These are phyloP conservation scores for Hymenoscyphus fructigenus DNA, from an alignment of 2,329 filamentous ascomycete genomes.

Conservation along the genomic window DNA sequence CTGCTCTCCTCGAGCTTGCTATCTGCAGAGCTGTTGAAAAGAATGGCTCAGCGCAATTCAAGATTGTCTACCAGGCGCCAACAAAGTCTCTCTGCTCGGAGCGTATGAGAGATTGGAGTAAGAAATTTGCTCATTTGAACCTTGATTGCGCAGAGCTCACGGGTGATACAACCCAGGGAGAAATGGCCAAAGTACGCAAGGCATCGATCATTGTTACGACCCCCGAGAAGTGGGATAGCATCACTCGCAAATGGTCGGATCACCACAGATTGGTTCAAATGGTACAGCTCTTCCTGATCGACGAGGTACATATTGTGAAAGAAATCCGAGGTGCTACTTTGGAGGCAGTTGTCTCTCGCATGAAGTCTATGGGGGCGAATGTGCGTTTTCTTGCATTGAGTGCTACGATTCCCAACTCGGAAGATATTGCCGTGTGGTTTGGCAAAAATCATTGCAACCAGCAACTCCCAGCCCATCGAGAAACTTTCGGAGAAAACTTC, in stretches of 20 bases:
- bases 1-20: slow-evolving; percentile 75
- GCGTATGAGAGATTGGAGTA: slow-evolving; percentile 72
- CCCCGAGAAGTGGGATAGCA: slow-evolving; percentile 89
- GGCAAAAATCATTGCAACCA: slow-evolving; percentile 62
- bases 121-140: slow-evolving; percentile 67
- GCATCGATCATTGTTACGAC: slow-evolving; percentile 85
- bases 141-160: slow-evolving; percentile 76
- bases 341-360: slow-evolving; percentile 81
- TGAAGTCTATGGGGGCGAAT: slow-evolving; percentile 76
- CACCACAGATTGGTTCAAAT: slow-evolving; percentile 72
- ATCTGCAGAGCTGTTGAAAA: slow-evolving; percentile 69
- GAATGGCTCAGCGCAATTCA: slow-evolving; percentile 62
- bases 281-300: slow-evolving; percentile 78
- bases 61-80: slow-evolving; percentile 81
- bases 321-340: slow-evolving; percentile 76
- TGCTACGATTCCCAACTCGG: slow-evolving; percentile 79
- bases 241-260: slow-evolving; percentile 84
- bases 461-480: slow-evolving; percentile 61
- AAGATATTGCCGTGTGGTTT: slow-evolving; percentile 78
- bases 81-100: slow-evolving; percentile 83
- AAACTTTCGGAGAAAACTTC: slow-evolving; percentile 77
- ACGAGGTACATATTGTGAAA: slow-evolving; percentile 85
- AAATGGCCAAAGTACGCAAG: slow-evolving; percentile 67
- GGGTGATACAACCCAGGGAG: slow-evolving; percentile 70
- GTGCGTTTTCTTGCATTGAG: slow-evolving; percentile 80